Base-by-base conservation (phyloP, 2,329 filamentous ascomycete species). In the Neoarthrinium moseri region DNA sequence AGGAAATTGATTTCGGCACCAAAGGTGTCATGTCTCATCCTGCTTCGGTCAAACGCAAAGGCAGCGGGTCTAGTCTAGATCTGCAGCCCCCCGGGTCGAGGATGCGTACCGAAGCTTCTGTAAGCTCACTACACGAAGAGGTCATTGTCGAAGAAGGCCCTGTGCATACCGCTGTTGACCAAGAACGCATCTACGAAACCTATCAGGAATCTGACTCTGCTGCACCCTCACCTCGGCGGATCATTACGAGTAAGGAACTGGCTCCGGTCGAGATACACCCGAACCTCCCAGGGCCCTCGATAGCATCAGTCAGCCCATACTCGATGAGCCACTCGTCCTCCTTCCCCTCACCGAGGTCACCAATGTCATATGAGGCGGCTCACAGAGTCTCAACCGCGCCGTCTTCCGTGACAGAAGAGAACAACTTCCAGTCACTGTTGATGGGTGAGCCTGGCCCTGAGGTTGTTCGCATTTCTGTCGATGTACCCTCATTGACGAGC, bases 361-460 rank as follows among this genome's bases (percentile, higher is more conserved):
- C 83, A 47, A 72, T 87, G 65, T 84, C 81, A 4, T 83, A 88
- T 45, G 87, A 91, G 51, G n/a, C n/a, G n/a, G 80, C 80, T 1
- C 84, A 87, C 43, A 79, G 85, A 17, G 79, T 90, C 22, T 88
- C 86, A 5, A 91, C 87, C 2, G 84, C 87, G 3, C 82, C 86
- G 5, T 91, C 87, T 2, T 91, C 87, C 0, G 72, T 86, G 34
- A 79, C 81, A 1, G 87, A 91, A 51, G 86, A 86, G 52, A 84
- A 82, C 47, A 81, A 75, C 29, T 85, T 88, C 60, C 83, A 84
- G 47, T 89, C 86, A 3, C 70, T 88, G 24, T 72, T 88, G 5
- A 78, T 89, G 64, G 86, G 86, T 43, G 87, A 91, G 52, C 86
- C 85, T 17, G 85, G 84, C 0, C 87, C 86, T 0, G 86, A 90